These are phyloP conservation scores for Teratosphaeria destructans DNA, from an alignment of 2,329 filamentous ascomycete species.

Conservation along the genomic window DNA sequence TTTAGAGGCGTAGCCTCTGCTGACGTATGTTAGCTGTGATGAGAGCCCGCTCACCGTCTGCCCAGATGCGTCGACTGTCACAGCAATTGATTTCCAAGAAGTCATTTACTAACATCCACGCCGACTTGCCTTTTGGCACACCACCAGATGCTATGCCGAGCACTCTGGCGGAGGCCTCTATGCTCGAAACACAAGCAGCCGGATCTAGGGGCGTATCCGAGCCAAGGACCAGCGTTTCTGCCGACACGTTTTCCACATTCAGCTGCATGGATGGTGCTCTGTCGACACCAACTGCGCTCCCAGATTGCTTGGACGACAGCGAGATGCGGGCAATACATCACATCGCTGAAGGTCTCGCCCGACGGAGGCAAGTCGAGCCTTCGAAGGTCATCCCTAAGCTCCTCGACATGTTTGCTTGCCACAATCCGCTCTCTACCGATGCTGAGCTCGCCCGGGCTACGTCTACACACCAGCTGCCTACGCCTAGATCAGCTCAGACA, in stretches of 20 bases:
- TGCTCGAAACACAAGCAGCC: constrained; percentile 11
- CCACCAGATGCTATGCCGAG: constrained; percentile 16
- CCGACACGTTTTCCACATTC: constrained; percentile 25
- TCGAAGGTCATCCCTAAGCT: constrained; percentile 25
- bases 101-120: constrained; percentile 16
- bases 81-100: constrained; percentile 29
- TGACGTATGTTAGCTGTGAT: constrained; percentile 16
- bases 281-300: constrained; percentile 17
- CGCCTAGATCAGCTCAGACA: background rate
- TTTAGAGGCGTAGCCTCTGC: background rate
- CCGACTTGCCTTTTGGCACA: constrained; percentile 26
- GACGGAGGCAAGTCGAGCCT: constrained; percentile 25
- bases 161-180: constrained; percentile 15
- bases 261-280: constrained; percentile 24
- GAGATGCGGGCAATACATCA: constrained; percentile 27
- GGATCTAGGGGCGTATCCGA: background rate
- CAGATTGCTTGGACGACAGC: background rate
- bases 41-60: constrained; percentile 28
- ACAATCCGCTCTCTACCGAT: background rate
- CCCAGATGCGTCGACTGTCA: constrained; percentile 30
- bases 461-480: background rate
- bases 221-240: constrained; percentile 11
- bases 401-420: constrained; percentile 20
- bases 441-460: background rate
- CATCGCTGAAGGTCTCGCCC: constrained; percentile 26